Conservation (phyloP, 768 basidiomycete species). For the Termitomyces titanicus region DNA sequence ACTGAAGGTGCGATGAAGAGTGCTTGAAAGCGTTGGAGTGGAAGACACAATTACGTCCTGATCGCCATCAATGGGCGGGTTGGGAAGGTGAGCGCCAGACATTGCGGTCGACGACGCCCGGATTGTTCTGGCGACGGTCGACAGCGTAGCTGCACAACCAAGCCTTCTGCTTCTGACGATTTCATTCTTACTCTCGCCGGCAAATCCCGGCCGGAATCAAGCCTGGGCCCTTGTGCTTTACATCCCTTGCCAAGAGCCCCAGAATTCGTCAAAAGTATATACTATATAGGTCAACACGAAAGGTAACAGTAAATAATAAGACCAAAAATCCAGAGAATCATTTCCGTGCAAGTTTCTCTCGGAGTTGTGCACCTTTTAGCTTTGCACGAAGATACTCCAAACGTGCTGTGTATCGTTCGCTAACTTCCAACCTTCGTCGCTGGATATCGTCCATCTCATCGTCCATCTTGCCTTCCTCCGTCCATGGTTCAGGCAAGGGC, state of each 20-base stretch:
- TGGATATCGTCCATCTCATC: slow-evolving; percentile 69
- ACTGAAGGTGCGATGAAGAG: slow-evolving; percentile 42
- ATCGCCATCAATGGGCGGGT: slow-evolving; percentile 30
- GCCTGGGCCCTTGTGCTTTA: not conserved
- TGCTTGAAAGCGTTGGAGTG: slow-evolving; percentile 42
- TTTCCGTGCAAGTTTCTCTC: slow-evolving; percentile 73
- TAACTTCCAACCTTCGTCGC: slow-evolving; percentile 65
- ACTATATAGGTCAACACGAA: not conserved
- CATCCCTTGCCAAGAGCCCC: not conserved
- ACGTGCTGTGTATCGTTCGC: slow-evolving; percentile 66
- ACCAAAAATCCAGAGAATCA: slow-evolving; percentile 21
- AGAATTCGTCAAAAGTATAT: no score
- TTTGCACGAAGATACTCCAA: slow-evolving; percentile 80
- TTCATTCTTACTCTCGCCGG: slow-evolving; percentile 13
- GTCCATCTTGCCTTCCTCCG: slow-evolving; percentile 39
- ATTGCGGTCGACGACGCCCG: slow-evolving; percentile 18
- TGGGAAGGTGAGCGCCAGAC: slow-evolving; percentile 28
- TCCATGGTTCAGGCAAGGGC: slow-evolving; percentile 19
- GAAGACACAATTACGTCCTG: slow-evolving; percentile 30
- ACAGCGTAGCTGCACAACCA: no score
- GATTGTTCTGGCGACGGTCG: no score
- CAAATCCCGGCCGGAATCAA: slow-evolving; percentile 19
- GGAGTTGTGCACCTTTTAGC: slow-evolving; percentile 78
- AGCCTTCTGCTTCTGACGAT: not conserved
- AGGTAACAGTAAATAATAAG: not conserved